Percentiles rank a stretch among this genome's conserved stretches.
phyloP scores from a whole-genome alignment of 2,329 filamentous ascomycete genomes.

The Penicillium hordei region DNA sequence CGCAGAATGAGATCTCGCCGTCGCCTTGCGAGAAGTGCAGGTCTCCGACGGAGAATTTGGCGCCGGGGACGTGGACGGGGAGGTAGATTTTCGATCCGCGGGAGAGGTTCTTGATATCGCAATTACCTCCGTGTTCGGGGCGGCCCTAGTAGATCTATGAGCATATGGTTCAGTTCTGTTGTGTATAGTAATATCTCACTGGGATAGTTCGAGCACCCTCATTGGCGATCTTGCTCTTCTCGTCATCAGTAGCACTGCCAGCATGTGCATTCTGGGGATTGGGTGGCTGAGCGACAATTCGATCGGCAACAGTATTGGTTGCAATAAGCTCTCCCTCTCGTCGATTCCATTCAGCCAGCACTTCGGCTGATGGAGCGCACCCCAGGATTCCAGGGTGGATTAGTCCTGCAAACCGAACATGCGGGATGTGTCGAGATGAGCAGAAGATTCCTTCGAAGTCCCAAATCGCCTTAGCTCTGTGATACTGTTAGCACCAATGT shows the following conservation, averaged over 20 bases:
- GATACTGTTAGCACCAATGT: background rate
- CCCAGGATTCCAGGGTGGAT: slow-evolving; percentile 92
- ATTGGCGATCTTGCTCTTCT: slow-evolving; percentile 66
- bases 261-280: slow-evolving; percentile 71
- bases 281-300: slow-evolving; percentile 76
- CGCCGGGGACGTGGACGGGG: slow-evolving; percentile 80
- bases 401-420: slow-evolving; percentile 81
- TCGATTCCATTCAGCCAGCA: slow-evolving; percentile 79
- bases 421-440: slow-evolving; percentile 80
- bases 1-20: slow-evolving; percentile 85
- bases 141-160: slow-evolving; percentile 50
- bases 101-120: slow-evolving; percentile 84
- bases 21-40: slow-evolving; percentile 86
- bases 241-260: slow-evolving; percentile 58
- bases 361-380: slow-evolving; percentile 75
- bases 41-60: slow-evolving; percentile 88
- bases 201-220: slow-evolving; percentile 87
- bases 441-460: slow-evolving; percentile 78
- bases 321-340: slow-evolving; percentile 79
- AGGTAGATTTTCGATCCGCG: slow-evolving; percentile 80
- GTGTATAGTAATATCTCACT: slow-evolving; percentile 31
- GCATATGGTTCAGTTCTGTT: background rate
- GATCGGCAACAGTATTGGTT: slow-evolving; percentile 62
- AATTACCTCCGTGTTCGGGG: slow-evolving; percentile 86
- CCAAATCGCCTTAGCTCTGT: slow-evolving; percentile 68